phyloP scores from a whole-genome alignment of 805 yeast genomes.

The Suhomyces faveliae region DNA sequence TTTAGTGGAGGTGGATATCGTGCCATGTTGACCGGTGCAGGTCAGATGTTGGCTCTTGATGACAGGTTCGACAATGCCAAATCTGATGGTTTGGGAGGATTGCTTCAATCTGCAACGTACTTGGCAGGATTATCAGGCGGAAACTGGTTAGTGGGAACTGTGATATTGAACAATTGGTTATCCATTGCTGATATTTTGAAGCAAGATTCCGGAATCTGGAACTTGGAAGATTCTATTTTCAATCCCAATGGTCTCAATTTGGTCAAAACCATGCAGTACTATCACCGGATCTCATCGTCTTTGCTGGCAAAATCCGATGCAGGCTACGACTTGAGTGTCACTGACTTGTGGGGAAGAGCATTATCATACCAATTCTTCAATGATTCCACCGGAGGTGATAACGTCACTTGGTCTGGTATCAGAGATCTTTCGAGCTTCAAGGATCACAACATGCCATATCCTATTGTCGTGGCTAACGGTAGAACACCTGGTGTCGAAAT shows the following conservation, averaged over 20 bases:
- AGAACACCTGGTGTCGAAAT: slow-evolving; percentile 60
- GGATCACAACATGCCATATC: slow-evolving; percentile 37
- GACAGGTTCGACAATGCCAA: slow-evolving; percentile 19
- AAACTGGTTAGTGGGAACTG: slow-evolving; percentile 50
- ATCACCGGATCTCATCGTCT: slow-evolving; percentile 33
- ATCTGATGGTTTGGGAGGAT: slow-evolving; percentile 36
- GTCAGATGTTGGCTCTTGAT: slow-evolving; percentile 12
- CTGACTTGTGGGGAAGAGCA: slow-evolving; percentile 45
- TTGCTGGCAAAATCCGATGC: slow-evolving; percentile 30
- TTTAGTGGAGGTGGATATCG: slow-evolving; percentile 38
- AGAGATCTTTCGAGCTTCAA: slow-evolving; percentile 22
- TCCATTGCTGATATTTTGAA: slow-evolving; percentile 30
- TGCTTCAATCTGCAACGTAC: slow-evolving; percentile 18
- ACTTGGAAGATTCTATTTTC: slow-evolving; percentile 58
- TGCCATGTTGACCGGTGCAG: slow-evolving; percentile 28
- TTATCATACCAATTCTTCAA: slow-evolving; percentile 36
- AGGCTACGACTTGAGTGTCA: slow-evolving; percentile 35
- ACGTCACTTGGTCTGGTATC: slow-evolving; percentile 26
- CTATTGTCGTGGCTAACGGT: slow-evolving; percentile 49
- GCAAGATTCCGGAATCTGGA: slow-evolving; percentile 53
- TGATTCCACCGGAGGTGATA: slow-evolving; percentile 24
- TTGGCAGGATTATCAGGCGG: slow-evolving; percentile 50
- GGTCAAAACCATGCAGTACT: slow-evolving; percentile 47
- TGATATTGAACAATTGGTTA: slow-evolving; percentile 38
- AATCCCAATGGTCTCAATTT: slow-evolving; percentile 63